These are phyloP conservation scores for Logfia minima DNA, from an alignment of 129 eudicot genomes.

Conservation along the genomic window DNA sequence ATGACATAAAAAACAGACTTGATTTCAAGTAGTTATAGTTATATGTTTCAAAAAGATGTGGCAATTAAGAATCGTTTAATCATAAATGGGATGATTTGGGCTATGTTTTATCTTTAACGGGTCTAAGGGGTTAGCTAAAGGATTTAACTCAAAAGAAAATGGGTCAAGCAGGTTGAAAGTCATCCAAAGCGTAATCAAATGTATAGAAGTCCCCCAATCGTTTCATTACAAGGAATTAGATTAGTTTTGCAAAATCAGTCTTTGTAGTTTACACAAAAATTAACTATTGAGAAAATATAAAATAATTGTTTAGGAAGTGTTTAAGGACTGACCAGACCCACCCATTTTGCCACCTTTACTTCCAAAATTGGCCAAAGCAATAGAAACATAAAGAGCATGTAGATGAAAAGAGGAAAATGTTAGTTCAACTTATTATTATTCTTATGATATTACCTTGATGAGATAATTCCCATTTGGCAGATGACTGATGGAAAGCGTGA, in stretches of 20 bases:
- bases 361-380: background rate
- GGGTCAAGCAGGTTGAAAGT: background rate
- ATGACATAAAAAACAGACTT: slow-evolving; percentile 15
- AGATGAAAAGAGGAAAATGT: slow-evolving; percentile 13
- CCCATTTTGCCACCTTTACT: background rate
- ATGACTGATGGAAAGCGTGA: slow-evolving; percentile 51
- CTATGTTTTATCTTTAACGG: background rate
- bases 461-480: slow-evolving; percentile 74
- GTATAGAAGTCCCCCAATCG: background rate
- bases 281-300: background rate
- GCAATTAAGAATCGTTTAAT: background rate
- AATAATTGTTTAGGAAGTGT: background rate
- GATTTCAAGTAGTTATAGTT: background rate
- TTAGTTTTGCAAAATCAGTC: background rate
- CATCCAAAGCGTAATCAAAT: background rate
- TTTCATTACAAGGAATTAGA: background rate
- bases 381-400: slow-evolving; percentile 2
- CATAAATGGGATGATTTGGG: background rate
- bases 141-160: background rate
- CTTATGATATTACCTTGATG: slow-evolving; percentile 55
- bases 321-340: background rate
- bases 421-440: background rate
- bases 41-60: background rate
- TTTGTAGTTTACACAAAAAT: background rate
- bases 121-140: background rate